A percentile compares a stretch with the other conserved stretches of the same genome.
These are phyloP conservation scores for Didymella pomorum DNA, from an alignment of 2,329 filamentous ascomycete species.

Conservation along the genomic window DNA sequence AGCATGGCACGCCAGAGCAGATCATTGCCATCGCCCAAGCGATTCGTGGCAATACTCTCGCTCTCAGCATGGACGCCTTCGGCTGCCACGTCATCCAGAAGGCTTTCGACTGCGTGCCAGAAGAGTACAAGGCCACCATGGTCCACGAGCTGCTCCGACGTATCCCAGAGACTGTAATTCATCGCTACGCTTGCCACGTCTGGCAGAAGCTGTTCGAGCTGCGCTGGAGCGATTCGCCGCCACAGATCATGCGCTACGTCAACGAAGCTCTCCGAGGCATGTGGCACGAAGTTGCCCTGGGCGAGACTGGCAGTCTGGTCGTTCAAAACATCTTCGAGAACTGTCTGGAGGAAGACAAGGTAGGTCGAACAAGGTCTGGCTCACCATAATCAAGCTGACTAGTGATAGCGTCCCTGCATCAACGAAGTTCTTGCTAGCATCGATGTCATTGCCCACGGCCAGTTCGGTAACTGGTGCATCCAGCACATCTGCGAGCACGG, in stretches of 20 bases:
- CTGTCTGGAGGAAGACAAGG: slow-evolving; percentile 98
- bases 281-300: slow-evolving; percentile 98
- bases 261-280: slow-evolving; percentile 94
- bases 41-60: slow-evolving; percentile 92
- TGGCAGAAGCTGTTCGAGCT: slow-evolving; percentile 99
- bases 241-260: slow-evolving; percentile 98
- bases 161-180: slow-evolving; percentile 97
- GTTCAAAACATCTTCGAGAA: slow-evolving; percentile 99
- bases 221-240: slow-evolving; percentile 91
- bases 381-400: slow-evolving; percentile 13
- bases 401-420: slow-evolving; percentile 83
- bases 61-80: slow-evolving; percentile 97
- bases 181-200: slow-evolving; percentile 97
- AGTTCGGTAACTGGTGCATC: slow-evolving; percentile 99
- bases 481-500: slow-evolving; percentile 99
- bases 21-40: slow-evolving; percentile 91
- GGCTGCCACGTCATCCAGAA: slow-evolving; percentile 99
- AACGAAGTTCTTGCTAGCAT: slow-evolving; percentile 96
- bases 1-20: slow-evolving; percentile 94
- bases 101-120: slow-evolving; percentile 95
- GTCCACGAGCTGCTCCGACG: slow-evolving; percentile 95
- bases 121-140: slow-evolving; percentile 98
- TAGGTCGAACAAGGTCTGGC: slow-evolving; percentile 49
- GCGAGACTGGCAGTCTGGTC: slow-evolving; percentile 95
- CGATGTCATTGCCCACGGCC: slow-evolving; percentile 93